Evolutionary conservation across 345 rosid species (phyloP).

Genomic region (Gossypium anomalum): DNA sequence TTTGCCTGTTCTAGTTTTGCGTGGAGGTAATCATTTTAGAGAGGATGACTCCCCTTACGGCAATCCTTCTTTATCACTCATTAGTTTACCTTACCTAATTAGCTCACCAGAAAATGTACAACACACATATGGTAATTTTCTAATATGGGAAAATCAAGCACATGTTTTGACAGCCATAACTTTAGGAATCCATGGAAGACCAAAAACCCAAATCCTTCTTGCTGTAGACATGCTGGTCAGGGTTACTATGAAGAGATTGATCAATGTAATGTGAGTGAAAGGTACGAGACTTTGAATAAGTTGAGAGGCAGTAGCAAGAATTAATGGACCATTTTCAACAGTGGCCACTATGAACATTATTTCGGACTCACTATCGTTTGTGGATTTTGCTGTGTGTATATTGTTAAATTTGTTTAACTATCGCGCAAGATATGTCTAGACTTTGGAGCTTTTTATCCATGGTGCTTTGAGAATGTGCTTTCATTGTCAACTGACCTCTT

Average conservation of each 20-base stretch:
- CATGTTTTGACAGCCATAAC: not conserved
- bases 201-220: not conserved
- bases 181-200: not conserved
- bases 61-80: not conserved
- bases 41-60: conserved; percentile 1
- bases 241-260: not conserved
- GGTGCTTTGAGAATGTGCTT: conserved; percentile 3
- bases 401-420: conserved; percentile 15
- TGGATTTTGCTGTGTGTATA: conserved; percentile 15
- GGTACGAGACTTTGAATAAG: conserved; percentile 1
- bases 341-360: conserved; percentile 16
- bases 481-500: conserved; percentile 2
- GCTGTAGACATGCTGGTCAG: too few species aligned
- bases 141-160: not conserved
- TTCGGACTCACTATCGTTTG: conserved; percentile 23
- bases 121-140: not conserved
- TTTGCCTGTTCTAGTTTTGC: conserved; percentile 12
- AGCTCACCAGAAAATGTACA: not conserved
- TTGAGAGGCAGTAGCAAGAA: conserved; percentile 21
- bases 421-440: conserved; percentile 7
- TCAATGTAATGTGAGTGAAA: not conserved
- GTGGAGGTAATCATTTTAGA: conserved; percentile 1
- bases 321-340: conserved; percentile 24
- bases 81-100: not conserved
- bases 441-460: conserved; percentile 17